phyloP scores from a whole-genome alignment of 2,329 filamentous ascomycete genomes.

The Phaeosphaeriaceae sp. region DNA sequence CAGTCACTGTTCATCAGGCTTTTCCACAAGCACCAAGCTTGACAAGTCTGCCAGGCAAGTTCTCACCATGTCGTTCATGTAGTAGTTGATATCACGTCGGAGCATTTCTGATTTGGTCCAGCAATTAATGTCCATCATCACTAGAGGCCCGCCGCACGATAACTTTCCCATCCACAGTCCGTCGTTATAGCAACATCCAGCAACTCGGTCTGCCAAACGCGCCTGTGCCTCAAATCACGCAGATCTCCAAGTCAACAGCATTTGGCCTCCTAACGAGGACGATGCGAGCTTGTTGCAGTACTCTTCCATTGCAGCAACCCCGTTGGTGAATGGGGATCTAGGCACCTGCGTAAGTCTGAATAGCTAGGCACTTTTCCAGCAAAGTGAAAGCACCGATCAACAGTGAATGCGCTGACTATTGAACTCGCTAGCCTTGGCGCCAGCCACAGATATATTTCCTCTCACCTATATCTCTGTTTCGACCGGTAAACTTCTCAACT shows the following conservation, averaged over 20 bases:
- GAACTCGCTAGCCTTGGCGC: background rate
- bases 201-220: background rate
- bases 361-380: background rate
- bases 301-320: background rate
- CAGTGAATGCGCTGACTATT: background rate
- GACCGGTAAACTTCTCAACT: background rate
- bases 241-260: background rate
- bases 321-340: background rate
- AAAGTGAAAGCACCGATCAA: background rate
- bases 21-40: too few relatives aligned
- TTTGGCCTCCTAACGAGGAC: background rate
- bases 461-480: background rate
- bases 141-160: background rate
- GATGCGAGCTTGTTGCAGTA: background rate
- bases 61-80: background rate
- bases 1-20: too few relatives aligned
- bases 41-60: too few relatives aligned
- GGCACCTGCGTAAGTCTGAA: background rate
- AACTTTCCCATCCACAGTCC: background rate
- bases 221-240: background rate
- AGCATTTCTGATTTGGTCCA: background rate
- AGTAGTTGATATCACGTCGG: background rate
- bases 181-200: background rate
- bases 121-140: background rate
- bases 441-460: background rate